phyloP scores from a whole-genome alignment of 1,284 basidiomycete genomes.

The Neonothopanus nambi region DNA sequence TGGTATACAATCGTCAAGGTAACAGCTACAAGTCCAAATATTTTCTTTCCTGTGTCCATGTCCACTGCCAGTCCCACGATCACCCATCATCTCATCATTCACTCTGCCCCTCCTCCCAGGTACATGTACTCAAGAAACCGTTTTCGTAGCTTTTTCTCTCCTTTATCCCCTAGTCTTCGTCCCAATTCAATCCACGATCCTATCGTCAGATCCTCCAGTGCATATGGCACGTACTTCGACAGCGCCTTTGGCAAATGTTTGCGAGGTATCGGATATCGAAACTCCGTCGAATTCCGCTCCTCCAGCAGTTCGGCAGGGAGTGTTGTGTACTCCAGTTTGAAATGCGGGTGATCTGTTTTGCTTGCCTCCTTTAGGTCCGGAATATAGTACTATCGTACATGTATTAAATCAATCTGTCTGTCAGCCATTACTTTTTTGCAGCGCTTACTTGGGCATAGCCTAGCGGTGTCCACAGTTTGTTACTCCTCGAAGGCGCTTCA shows the following conservation, averaged over 20 bases:
- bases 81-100: slow-evolving; percentile 5
- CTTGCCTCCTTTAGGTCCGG: slow-evolving; percentile 63
- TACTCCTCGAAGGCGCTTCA: slow-evolving; percentile 70
- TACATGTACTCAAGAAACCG: slow-evolving; percentile 74
- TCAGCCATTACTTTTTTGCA: slow-evolving; percentile 8
- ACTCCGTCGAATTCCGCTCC: slow-evolving; percentile 27
- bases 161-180: slow-evolving; percentile 54
- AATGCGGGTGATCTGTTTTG: slow-evolving; percentile 57
- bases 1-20: too few relatives aligned
- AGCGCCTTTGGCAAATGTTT: slow-evolving; percentile 62
- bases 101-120: slow-evolving; percentile 49
- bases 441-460: slow-evolving; percentile 76
- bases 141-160: slow-evolving; percentile 63
- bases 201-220: slow-evolving; percentile 76
- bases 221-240: slow-evolving; percentile 67
- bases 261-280: slow-evolving; percentile 57
- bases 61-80: neutral
- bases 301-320: slow-evolving; percentile 44
- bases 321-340: slow-evolving; percentile 81
- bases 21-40: slow-evolving; percentile 14
- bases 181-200: slow-evolving; percentile 75
- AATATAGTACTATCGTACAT: slow-evolving; percentile 81
- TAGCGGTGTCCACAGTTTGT: slow-evolving; percentile 71
- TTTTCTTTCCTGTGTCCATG: neutral
- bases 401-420: neutral